These are phyloP conservation scores for Fusarium sp. DNA, from an alignment of 2,329 filamentous ascomycete species.

Conservation along the genomic window DNA sequence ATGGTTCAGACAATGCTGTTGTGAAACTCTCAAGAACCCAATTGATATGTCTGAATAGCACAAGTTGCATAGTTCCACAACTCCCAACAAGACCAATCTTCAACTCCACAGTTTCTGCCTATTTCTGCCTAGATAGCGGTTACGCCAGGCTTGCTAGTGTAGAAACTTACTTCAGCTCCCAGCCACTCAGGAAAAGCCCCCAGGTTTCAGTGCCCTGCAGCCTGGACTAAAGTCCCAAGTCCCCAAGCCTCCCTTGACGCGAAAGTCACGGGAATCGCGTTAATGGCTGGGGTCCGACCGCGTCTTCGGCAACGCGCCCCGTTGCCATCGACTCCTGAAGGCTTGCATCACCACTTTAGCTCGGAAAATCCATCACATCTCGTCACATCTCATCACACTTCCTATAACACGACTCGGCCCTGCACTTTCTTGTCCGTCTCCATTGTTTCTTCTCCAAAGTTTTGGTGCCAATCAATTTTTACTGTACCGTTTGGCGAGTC, in stretches of 20 bases:
- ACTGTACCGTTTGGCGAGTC: neutral
- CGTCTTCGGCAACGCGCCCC: constrained; percentile 38
- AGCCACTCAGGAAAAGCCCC: constrained; percentile 30
- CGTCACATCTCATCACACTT: neutral
- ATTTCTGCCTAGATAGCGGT: neutral
- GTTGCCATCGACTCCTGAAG: constrained; percentile 17
- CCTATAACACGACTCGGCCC: neutral
- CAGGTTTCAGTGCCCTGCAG: constrained; percentile 13
- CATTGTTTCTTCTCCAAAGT: neutral
- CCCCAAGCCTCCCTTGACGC: constrained; percentile 23
- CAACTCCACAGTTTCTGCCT: constrained; percentile 7
- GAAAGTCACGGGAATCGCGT: constrained; percentile 41
- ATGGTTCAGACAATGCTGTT: neutral
- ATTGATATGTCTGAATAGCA: neutral
- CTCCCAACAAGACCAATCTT: neutral
- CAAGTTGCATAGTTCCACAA: neutral
- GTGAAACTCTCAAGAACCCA: neutral
- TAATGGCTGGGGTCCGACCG: constrained; percentile 31
- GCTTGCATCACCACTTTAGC: constrained; percentile 32
- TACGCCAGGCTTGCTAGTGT: constrained; percentile 28
- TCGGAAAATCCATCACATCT: constrained; percentile 23
- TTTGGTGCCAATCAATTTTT: neutral
- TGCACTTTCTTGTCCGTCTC: neutral
- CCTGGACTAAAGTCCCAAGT: constrained; percentile 18
- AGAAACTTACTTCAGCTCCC: constrained; percentile 25